Conservation (phyloP, 371 early-diverging fungal species). For the Basidiobolus meristosporus region DNA sequence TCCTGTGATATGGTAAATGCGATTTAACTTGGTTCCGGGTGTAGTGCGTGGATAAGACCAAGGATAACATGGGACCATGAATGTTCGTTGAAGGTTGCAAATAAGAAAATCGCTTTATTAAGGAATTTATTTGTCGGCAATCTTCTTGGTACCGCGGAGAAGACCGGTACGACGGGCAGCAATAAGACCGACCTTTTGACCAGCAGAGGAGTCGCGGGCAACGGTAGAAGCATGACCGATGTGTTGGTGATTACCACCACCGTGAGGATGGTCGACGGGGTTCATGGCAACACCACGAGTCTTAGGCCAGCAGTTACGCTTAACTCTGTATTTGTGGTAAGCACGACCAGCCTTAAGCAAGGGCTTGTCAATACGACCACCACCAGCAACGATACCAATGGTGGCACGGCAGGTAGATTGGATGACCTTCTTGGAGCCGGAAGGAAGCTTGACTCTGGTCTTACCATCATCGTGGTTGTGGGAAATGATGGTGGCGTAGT, state of each 20-base stretch:
- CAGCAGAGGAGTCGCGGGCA: slow-evolving; percentile 84
- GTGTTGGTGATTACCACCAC: slow-evolving; percentile 99
- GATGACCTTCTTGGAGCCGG: slow-evolving; percentile 95
- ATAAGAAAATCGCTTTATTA: no score
- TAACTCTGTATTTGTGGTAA: no score
- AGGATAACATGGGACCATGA: no score
- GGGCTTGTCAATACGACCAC: slow-evolving; percentile 99
- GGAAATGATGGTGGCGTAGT: slow-evolving; percentile 96
- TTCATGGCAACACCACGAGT: slow-evolving; percentile 99
- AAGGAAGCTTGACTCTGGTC: slow-evolving; percentile 84
- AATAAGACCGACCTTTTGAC: slow-evolving; percentile 99
- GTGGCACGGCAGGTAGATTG: slow-evolving; percentile 85
- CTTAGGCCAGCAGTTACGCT: no score
- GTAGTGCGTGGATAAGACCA: no score
- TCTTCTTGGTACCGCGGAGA: slow-evolving; percentile 93
- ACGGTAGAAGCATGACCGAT: slow-evolving; percentile 99
- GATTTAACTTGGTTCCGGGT: no score
- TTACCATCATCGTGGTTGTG: slow-evolving; percentile 96
- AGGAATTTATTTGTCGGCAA: no score
- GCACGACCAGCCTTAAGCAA: no score
- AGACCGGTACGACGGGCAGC: slow-evolving; percentile 99
- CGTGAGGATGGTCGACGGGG: slow-evolving; percentile 76
- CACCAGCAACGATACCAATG: slow-evolving; percentile 98
- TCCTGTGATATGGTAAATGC: no score
- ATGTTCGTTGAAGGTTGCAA: no score